phyloP scores from a whole-genome alignment of 495 filamentous ascomycete genomes.

The Aeminium ludgeri region DNA sequence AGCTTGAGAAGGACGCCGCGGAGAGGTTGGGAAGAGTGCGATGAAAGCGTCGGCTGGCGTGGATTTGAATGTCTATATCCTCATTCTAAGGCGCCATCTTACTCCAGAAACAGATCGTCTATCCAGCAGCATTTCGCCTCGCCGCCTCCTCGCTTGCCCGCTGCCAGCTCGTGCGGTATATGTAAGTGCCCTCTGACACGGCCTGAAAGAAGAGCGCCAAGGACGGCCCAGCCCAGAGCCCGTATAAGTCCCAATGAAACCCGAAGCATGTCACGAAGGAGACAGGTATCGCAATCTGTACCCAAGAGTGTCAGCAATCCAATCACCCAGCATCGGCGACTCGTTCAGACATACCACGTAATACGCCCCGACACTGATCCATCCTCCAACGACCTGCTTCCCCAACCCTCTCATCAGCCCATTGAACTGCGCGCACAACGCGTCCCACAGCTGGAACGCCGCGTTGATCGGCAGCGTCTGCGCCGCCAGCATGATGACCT shows the following conservation, averaged over 20 bases:
- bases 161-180: slow-evolving; percentile 53
- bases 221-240: slow-evolving; percentile 49
- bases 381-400: slow-evolving; percentile 74
- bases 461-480: slow-evolving; percentile 59
- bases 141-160: slow-evolving; percentile 57
- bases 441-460: slow-evolving; percentile 78
- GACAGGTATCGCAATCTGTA: slow-evolving; percentile 56
- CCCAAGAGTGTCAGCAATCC: background rate
- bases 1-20: slow-evolving; percentile 64
- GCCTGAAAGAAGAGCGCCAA: slow-evolving; percentile 34
- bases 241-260: slow-evolving; percentile 51
- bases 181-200: slow-evolving; percentile 46
- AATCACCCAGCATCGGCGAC: no score
- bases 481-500: slow-evolving; percentile 62
- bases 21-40: slow-evolving; percentile 61
- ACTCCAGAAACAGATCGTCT: background rate
- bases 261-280: slow-evolving; percentile 61
- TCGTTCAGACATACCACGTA: slow-evolving; percentile 48
- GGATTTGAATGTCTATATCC: background rate
- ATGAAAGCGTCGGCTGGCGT: background rate
- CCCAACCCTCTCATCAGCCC: slow-evolving; percentile 73
- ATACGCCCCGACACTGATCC: slow-evolving; percentile 69
- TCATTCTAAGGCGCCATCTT: background rate
- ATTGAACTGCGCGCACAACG: slow-evolving; percentile 58
- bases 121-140: slow-evolving; percentile 35